These are phyloP conservation scores for Neurospora sp. DNA, from an alignment of 495 filamentous ascomycete species.

Conservation along the genomic window DNA sequence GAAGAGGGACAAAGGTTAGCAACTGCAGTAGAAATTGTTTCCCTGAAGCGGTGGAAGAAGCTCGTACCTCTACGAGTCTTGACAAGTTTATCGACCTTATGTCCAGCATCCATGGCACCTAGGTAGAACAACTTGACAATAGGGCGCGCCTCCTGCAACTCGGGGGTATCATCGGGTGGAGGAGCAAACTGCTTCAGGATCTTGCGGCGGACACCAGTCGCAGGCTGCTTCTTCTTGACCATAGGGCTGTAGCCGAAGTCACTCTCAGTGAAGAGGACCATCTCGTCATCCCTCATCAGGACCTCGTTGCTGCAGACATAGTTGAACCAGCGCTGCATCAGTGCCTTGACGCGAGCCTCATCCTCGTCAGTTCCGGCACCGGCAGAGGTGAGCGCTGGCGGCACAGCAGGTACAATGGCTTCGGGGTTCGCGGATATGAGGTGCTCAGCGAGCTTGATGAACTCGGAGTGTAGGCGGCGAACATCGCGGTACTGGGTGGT, in stretches of 20 bases:
- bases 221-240: slow-evolving; percentile 90
- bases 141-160: slow-evolving; percentile 79
- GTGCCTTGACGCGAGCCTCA: slow-evolving; percentile 74
- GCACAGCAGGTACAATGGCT: slow-evolving; percentile 93
- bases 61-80: slow-evolving; percentile 76
- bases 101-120: slow-evolving; percentile 85
- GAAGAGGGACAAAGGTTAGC: background rate
- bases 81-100: slow-evolving; percentile 91
- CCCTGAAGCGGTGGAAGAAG: background rate
- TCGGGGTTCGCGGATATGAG: slow-evolving; percentile 93
- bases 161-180: slow-evolving; percentile 93
- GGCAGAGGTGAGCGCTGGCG: slow-evolving; percentile 79
- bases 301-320: slow-evolving; percentile 84
- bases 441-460: slow-evolving; percentile 88
- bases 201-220: slow-evolving; percentile 88
- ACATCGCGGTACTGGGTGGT: slow-evolving; percentile 98
- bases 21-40: background rate
- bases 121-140: slow-evolving; percentile 94
- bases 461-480: slow-evolving; percentile 88
- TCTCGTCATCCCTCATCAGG: slow-evolving; percentile 88
- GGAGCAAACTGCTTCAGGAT: slow-evolving; percentile 98
- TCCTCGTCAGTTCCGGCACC: slow-evolving; percentile 97
- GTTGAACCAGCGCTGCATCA: slow-evolving; percentile 93
- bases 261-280: slow-evolving; percentile 93
- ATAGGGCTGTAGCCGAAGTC: slow-evolving; percentile 98